Base-by-base conservation (phyloP, 257 asterid genomes). In the Solanum pinnatisectum region DNA sequence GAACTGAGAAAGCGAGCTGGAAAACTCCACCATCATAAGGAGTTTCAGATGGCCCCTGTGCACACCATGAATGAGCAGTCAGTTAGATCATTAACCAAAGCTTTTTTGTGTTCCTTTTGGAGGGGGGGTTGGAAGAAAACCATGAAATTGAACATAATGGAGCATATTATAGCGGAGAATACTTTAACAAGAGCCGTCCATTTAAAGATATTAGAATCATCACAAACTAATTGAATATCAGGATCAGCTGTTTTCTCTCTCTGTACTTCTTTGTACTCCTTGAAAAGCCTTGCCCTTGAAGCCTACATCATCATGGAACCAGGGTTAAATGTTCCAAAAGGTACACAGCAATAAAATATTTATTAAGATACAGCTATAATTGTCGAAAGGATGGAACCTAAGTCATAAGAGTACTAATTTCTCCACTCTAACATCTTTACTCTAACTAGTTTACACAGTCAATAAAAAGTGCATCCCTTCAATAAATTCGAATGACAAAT, bases 101-200 rank as follows among this genome's bases (percentile, higher is more conserved):
- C 8, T 22, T 35, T 59, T 63, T 40, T 71, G 20, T 9, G 11
- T 35, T 59, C 82, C 83, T 63, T 65, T 71, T 44, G 22, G 27
- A 23, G 16, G 39, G 56, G 60, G 70, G 40, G 15, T 15, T 33
- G 67, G 33, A 5, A 12, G 46, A 42, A 18, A 44, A 20, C 39
- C 36, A 70, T 12, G 56, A 35, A 68, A 56, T 40, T 10, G 12
- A 23, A 20, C 36, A 33, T 30, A 73, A 52, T 22, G 23, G 86
- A 68, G 86, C 88, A 46, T 82, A 71, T 70, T 49, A 22, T 30
- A 39, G 79, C 42, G 18, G 82, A 85, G 65, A 40, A 42, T 23
- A 95, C 99, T 94, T 97, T 96, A 78, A 97, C 93, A 83, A 96
- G 98, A 90, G 99, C 99, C 60, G 97, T 96, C 99, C 99, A 97